Conservation (phyloP, 345 rosid species). For the Aquilaria yunnanensis region DNA sequence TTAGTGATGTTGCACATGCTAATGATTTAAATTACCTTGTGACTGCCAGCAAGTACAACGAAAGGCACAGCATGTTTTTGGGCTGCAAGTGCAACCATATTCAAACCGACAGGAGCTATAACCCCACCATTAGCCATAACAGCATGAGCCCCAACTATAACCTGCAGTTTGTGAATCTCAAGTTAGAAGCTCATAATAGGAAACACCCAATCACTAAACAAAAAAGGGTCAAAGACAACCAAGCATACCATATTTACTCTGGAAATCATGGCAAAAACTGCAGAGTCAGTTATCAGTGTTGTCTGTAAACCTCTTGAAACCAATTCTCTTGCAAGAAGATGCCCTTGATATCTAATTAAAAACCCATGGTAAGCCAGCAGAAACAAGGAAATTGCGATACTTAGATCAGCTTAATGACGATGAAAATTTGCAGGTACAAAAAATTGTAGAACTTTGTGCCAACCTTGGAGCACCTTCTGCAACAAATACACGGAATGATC, state of each 20-base stretch:
- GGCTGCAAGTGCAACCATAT: conserved; percentile 98
- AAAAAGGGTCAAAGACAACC: conserved; percentile 1
- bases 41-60: conserved; percentile 95
- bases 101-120: conserved; percentile 95
- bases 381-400: conserved; percentile 4
- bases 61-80: conserved; percentile 97
- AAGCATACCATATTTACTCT: conserved; percentile 81
- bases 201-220: neutral
- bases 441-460: conserved; percentile 14
- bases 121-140: conserved; percentile 99
- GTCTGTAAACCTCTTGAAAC: conserved; percentile 92
- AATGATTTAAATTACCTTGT: conserved; percentile 55
- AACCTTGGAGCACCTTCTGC: conserved; percentile 99
- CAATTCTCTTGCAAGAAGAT: conserved; percentile 84
- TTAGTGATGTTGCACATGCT: neutral
- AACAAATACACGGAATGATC: conserved; percentile 92
- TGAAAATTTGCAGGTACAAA: conserved; percentile 6
- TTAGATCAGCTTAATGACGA: conserved; percentile 1
- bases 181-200: conserved; percentile 10
- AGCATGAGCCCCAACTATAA: conserved; percentile 97
- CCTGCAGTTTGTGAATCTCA: conserved; percentile 38
- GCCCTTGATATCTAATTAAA: conserved; percentile 82
- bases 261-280: conserved; percentile 98
- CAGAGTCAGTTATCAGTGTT: conserved; percentile 90
- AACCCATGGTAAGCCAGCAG: neutral